Percentiles rank a stretch among this genome's conserved stretches.
These are phyloP conservation scores for Tuber magnatum DNA, from an alignment of 495 filamentous ascomycete genomes.

Conservation along the genomic window DNA sequence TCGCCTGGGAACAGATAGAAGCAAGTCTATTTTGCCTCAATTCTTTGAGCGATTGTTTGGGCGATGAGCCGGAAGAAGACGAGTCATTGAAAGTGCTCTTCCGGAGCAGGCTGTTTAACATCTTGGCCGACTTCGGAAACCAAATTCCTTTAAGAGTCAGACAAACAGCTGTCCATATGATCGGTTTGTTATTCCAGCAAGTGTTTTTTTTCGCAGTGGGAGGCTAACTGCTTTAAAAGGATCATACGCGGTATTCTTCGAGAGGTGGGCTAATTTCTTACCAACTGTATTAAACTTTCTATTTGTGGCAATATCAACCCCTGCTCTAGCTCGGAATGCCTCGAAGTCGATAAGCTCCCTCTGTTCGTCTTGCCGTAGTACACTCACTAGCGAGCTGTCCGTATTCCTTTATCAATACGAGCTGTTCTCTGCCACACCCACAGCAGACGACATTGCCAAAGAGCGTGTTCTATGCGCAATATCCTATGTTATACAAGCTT, in stretches of 20 bases:
- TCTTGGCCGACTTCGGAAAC: constrained; percentile 50
- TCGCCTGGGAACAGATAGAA: constrained; percentile 70
- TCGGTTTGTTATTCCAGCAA: constrained; percentile 49
- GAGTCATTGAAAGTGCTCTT: constrained; percentile 64
- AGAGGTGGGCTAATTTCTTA: constrained; percentile 61
- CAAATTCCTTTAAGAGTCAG: constrained; percentile 62
- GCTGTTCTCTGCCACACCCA: constrained; percentile 53
- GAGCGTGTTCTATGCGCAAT: constrained; percentile 77
- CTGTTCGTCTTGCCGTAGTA: constrained; percentile 69
- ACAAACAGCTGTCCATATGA: constrained; percentile 67
- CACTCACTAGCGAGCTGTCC: constrained; percentile 62
- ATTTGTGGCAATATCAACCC: constrained; percentile 64
- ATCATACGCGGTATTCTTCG: constrained; percentile 71
- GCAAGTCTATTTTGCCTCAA: constrained; percentile 72
- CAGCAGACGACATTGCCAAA: constrained; percentile 63
- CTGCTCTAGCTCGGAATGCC: constrained; percentile 60
- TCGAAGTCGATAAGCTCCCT: constrained; percentile 72
- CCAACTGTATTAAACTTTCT: constrained; percentile 72
- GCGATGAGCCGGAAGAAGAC: constrained; percentile 60
- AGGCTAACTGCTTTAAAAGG: constrained; percentile 20
- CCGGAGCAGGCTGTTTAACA: constrained; percentile 54
- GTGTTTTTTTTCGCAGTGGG: background rate
- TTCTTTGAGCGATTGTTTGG: constrained; percentile 64
- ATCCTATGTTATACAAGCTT: constrained; percentile 72
- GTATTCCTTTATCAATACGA: constrained; percentile 73